Conservation (phyloP, 2,329 filamentous ascomycete species). For the Alternaria triticimaculans region DNA sequence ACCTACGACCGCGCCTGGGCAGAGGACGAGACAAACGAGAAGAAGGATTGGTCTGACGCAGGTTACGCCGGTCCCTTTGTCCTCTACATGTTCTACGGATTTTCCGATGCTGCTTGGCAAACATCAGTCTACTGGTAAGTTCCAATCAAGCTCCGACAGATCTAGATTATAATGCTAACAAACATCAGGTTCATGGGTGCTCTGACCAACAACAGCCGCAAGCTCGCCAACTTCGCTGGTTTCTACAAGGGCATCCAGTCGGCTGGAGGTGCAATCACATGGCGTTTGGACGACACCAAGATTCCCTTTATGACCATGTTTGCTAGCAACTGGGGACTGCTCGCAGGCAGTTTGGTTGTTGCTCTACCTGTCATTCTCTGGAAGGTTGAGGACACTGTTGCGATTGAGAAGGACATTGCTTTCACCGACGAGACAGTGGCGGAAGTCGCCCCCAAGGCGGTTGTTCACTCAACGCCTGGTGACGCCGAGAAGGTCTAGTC, state of each 20-base stretch:
- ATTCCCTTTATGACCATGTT: constrained; percentile 76
- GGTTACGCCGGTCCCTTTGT: constrained; percentile 83
- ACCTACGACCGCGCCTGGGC: constrained; percentile 58
- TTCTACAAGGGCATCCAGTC: constrained; percentile 92
- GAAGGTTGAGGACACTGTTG: constrained; percentile 82
- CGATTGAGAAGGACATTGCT: constrained; percentile 79
- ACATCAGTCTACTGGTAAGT: constrained; percentile 86
- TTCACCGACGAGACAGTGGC: constrained; percentile 83
- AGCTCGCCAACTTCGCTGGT: constrained; percentile 88
- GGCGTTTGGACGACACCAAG: constrained; percentile 67
- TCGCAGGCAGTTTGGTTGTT: constrained; percentile 74
- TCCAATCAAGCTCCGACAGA: no score
- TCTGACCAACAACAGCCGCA: constrained; percentile 89
- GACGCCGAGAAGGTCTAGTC: constrained; percentile 39
- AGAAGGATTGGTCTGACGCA: constrained; percentile 70
- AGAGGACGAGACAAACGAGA: constrained; percentile 32
- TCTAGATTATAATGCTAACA: background rate
- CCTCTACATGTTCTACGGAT: constrained; percentile 87
- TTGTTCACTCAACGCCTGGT: constrained; percentile 18
- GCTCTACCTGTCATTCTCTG: constrained; percentile 80
- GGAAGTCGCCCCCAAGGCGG: constrained; percentile 63
- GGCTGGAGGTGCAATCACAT: constrained; percentile 80
- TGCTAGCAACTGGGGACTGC: constrained; percentile 75
- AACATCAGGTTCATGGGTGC: constrained; percentile 71
- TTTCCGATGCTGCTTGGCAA: constrained; percentile 91